Base-by-base conservation (phyloP, 225 moss, liverwort and hornwort genomes). In the Bryum argenteum region DNA sequence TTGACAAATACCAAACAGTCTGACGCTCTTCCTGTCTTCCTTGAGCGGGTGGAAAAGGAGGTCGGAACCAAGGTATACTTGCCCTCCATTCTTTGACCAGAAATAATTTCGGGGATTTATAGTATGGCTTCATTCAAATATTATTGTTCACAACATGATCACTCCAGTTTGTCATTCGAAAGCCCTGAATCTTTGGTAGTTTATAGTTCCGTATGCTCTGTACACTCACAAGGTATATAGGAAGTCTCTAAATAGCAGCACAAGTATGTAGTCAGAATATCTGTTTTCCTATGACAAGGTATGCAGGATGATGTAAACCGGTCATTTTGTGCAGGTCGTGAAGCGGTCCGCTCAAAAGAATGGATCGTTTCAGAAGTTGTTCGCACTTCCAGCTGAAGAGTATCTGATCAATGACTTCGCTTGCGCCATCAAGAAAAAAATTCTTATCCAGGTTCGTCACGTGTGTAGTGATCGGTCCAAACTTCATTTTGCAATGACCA, bases 321-420 rank as follows among this genome's bases (percentile, higher is more conserved):
- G 21, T 56, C 57, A 19, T 61, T 21, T 58, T 74, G 62, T 70
- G 78, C 82, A 95, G 93, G 88, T 96, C 69, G 91, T 87, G 43
- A 87, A 77, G 75, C 90, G 87, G 14, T 93, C 93, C 33, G 87
- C 90, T 42, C 91, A 93, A 55, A 83, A 83, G 78, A 96, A 93
- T 72, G 81, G 80, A 56, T 88, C 89, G 57, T 96, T 93, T 59
- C 96, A 96, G 68, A 96, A 93, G 72, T 77, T 96, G 19, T 96
- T 96, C 62, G 73, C 83, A 17, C 79, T 96, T 41, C 96, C 96
- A 12, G 76, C 82, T 61, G 96, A 96, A 78, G 96, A 96, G 72
- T 96, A 90, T 22, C 93, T 96, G 12, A 91, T 96, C 80, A 96
- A 96, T 48, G 96, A 96, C 74, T 96, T 89, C 15, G 93, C 90